Evolutionary conservation across 2,329 filamentous ascomycete species (phyloP).

Genomic region (Hypoxylon sp.): DNA sequence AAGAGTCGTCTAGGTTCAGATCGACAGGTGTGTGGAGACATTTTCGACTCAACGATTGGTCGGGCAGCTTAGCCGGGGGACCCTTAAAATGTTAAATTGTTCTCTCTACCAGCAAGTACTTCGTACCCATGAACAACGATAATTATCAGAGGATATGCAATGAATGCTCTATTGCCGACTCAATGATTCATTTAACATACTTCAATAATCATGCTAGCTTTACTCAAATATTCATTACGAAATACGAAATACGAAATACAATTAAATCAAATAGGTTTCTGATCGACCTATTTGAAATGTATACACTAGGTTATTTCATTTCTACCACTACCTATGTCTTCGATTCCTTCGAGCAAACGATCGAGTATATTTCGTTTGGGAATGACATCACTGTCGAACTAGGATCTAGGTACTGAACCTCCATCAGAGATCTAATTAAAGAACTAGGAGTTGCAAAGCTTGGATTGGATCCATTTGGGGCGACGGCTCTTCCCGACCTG

Average conservation of each 20-base stretch:
- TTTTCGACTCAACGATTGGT: conserved; percentile 26
- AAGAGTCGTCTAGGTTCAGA: conserved; percentile 17
- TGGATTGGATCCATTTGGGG: conserved; percentile 11
- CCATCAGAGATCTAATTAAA: conserved; percentile 32
- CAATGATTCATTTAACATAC: no score
- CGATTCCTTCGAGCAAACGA: not conserved
- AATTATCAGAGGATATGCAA: not conserved
- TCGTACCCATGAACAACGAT: not conserved
- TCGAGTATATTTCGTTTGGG: not conserved
- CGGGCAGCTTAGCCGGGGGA: conserved; percentile 1
- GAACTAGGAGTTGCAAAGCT: conserved; percentile 19
- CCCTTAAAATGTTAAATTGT: conserved; percentile 7
- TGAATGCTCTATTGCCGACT: not conserved
- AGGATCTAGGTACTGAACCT: conserved; percentile 26
- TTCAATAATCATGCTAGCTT: no score
- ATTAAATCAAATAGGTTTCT: not conserved
- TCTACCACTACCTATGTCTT: not conserved
- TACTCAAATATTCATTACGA: no score
- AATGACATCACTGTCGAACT: conserved; percentile 34
- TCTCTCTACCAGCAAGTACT: not conserved
- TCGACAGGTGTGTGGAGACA: conserved; percentile 24
- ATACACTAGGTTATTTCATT: not conserved
- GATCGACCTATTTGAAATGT: not conserved
- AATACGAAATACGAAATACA: no score
- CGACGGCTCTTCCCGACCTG: conserved; percentile 25